Evolutionary conservation across 306 rosid genomes (phyloP).

Genomic region (Trichosanthes cucumerina): DNA sequence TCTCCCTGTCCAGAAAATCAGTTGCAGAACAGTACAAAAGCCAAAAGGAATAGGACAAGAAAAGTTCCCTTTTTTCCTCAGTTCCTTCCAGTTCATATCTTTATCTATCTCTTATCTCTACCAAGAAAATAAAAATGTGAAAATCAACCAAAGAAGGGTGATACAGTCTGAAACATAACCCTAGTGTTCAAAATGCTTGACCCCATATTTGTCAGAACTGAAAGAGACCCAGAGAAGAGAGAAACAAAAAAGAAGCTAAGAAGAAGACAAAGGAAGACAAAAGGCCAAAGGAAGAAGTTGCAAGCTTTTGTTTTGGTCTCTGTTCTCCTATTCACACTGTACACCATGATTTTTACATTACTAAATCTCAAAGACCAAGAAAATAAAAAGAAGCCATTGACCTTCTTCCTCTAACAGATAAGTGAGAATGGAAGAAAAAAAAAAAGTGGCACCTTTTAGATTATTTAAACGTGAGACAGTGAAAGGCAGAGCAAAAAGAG

Average conservation of each 20-base stretch:
- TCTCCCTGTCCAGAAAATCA: conserved; percentile 17
- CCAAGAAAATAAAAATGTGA: background rate
- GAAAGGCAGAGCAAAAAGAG: conserved; percentile 17
- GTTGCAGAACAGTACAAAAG: conserved; percentile 28
- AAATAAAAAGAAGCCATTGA: conserved; percentile 27
- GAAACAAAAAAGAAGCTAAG: conserved; percentile 9
- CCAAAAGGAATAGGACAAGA: conserved; percentile 39
- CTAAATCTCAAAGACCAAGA: conserved; percentile 26
- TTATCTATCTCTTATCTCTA: background rate
- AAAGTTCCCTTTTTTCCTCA: conserved; percentile 22
- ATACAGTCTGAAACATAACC: conserved; percentile 12
- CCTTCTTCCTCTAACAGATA: conserved; percentile 13
- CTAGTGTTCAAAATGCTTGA: conserved; percentile 21
- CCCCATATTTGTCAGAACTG: conserved; percentile 31
- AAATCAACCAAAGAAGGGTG: background rate
- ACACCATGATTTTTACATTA: conserved; percentile 26
- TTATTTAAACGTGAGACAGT: conserved; percentile 10
- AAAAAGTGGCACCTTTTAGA: background rate
- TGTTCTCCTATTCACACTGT: conserved; percentile 33
- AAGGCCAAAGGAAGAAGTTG: conserved; percentile 4
- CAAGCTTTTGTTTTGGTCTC: background rate
- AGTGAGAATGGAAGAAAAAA: background rate
- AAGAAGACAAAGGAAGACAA: conserved; percentile 5
- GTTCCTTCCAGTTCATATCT: conserved; percentile 33
- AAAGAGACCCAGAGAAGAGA: conserved; percentile 26